Percentiles rank a stretch among this genome's conserved stretches.
Evolutionary conservation across 1,284 basidiomycete species (phyloP).

Genomic region (Heterobasidion irregulare): DNA sequence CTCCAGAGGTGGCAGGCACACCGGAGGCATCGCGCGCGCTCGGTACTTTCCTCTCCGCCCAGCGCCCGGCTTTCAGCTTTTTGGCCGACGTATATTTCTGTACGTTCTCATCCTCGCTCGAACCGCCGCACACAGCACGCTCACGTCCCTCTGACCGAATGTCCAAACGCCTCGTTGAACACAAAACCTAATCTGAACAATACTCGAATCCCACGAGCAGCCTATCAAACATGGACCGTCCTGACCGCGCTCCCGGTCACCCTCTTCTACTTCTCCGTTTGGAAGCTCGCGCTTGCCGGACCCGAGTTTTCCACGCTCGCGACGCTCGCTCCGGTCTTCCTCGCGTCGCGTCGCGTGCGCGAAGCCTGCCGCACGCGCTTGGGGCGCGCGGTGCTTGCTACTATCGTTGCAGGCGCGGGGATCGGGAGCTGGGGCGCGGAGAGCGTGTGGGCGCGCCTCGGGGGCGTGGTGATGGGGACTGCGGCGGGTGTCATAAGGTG

Average conservation of each 20-base stretch:
- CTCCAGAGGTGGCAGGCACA: too few species aligned
- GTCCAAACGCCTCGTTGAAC: too few species aligned
- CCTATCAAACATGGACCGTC: conserved; percentile 83
- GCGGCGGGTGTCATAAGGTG: conserved; percentile 7
- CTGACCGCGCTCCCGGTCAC: conserved; percentile 78
- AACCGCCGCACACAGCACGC: neutral
- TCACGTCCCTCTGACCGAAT: neutral
- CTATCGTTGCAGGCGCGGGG: conserved; percentile 34
- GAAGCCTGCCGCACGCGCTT: conserved; percentile 35
- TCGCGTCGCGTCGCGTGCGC: conserved; percentile 37
- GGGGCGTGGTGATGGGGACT: conserved; percentile 8
- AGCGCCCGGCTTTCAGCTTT: conserved; percentile 8
- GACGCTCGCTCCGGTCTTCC: conserved; percentile 58
- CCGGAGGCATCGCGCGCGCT: too few species aligned
- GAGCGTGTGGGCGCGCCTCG: conserved; percentile 11
- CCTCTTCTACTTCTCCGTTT: conserved; percentile 90
- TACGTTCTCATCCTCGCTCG: conserved; percentile 8
- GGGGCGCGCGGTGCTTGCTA: conserved; percentile 44
- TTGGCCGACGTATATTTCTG: conserved; percentile 19
- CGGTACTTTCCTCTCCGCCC: neutral
- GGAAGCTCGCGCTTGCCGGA: conserved; percentile 79
- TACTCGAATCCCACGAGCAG: conserved; percentile 27
- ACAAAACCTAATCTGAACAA: neutral
- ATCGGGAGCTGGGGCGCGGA: conserved; percentile 10
- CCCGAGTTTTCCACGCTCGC: conserved; percentile 65